Conservation (phyloP, 345 rosid species). For the Brassica rapa region DNA sequence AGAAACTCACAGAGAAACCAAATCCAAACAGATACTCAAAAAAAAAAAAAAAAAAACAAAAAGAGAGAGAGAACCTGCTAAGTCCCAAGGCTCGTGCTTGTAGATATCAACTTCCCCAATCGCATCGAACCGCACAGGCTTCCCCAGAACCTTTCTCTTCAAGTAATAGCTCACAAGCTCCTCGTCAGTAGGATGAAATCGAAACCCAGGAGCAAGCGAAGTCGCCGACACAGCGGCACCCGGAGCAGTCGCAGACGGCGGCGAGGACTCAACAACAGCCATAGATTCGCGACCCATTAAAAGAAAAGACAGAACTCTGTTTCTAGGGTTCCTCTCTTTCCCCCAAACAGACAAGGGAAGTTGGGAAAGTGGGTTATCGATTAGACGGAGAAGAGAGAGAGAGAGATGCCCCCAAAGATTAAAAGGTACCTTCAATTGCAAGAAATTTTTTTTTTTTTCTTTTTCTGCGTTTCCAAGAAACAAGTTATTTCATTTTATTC, state of each 20-base stretch:
- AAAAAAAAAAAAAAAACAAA: not conserved
- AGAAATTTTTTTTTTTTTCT: conserved; percentile 57
- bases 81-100: conserved; percentile 87
- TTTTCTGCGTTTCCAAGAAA: conserved; percentile 21
- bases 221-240: conserved; percentile 43
- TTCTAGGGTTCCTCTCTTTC: conserved; percentile 18
- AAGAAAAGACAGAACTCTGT: conserved; percentile 13
- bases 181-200: conserved; percentile 95
- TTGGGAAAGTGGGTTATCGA: conserved; percentile 38
- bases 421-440: conserved; percentile 75
- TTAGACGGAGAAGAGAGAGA: conserved; percentile 53
- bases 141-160: conserved; percentile 74
- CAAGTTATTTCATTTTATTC: conserved; percentile 12
- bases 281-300: conserved; percentile 46
- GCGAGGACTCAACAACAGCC: conserved; percentile 25
- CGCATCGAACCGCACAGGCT: conserved; percentile 73
- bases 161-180: conserved; percentile 83
- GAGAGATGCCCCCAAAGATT: not conserved
- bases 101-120: conserved; percentile 85
- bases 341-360: not conserved
- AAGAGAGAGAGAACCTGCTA: conserved; percentile 52
- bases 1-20: conserved; percentile 20
- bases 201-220: conserved; percentile 89
- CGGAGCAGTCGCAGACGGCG: conserved; percentile 30
- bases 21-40: not conserved